Conservation (phyloP, 2,329 filamentous ascomycete species). For the Didymella pomorum region DNA sequence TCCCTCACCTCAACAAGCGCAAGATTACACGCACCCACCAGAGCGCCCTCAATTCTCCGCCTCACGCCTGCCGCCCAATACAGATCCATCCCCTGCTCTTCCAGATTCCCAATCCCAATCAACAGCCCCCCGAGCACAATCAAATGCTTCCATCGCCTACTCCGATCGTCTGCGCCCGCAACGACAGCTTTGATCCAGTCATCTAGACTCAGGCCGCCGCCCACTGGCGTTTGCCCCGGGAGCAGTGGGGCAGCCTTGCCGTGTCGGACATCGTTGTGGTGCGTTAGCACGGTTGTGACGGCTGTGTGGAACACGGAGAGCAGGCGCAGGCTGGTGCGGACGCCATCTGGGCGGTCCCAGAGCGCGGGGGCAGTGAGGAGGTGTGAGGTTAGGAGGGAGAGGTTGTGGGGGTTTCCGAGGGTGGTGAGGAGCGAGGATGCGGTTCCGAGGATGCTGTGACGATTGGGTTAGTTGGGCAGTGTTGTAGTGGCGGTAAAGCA, state of each 20-base stretch:
- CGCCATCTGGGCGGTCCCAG: constrained; percentile 69
- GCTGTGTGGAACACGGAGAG: constrained; percentile 77
- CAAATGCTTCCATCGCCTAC: constrained; percentile 80
- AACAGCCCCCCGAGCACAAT: constrained; percentile 81
- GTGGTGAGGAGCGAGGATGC: constrained; percentile 72
- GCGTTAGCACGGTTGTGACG: constrained; percentile 62
- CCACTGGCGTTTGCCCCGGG: constrained; percentile 43
- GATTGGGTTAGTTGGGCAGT: constrained; percentile 30
- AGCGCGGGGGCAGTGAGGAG: constrained; percentile 75
- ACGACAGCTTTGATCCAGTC: constrained; percentile 68
- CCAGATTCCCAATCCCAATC: constrained; percentile 68
- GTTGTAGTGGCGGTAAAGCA: constrained; percentile 23
- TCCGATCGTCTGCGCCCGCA: constrained; percentile 67
- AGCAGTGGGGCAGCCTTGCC: constrained; percentile 37
- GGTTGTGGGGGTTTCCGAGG: constrained; percentile 77
- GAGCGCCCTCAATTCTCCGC: constrained; percentile 73
- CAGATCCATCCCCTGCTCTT: constrained; percentile 61
- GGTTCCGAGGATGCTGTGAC: constrained; percentile 64
- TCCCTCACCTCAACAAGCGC: constrained; percentile 67
- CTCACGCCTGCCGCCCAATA: constrained; percentile 69
- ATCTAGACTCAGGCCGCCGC: constrained; percentile 60
- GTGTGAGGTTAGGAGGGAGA: constrained; percentile 75
- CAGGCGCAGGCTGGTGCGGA: constrained; percentile 70
- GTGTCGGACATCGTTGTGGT: constrained; percentile 51
- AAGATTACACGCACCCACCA: constrained; percentile 79